Conservation (phyloP, 2,329 filamentous ascomycete species). For the Botryosphaeria dothidea region DNA sequence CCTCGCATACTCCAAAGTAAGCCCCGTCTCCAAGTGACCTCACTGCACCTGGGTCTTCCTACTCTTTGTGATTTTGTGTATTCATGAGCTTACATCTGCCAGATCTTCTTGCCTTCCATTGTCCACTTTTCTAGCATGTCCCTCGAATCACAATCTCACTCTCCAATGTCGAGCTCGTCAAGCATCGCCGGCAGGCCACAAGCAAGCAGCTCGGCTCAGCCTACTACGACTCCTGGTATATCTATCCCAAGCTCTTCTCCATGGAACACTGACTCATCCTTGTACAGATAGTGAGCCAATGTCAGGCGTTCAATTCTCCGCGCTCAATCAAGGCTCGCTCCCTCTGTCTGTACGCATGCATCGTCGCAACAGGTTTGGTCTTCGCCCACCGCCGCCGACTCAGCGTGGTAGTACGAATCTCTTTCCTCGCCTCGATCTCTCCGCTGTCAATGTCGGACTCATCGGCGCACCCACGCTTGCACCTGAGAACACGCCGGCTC, state of each 20-base stretch:
- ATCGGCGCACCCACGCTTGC: background rate
- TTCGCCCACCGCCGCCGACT: background rate
- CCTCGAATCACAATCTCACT: background rate
- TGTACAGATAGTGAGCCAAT: background rate
- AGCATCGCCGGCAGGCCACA: background rate
- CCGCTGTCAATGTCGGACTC: background rate
- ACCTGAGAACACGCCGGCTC: background rate
- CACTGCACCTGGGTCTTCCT: background rate
- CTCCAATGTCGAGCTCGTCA: background rate
- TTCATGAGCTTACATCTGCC: too few relatives aligned
- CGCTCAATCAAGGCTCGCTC: background rate
- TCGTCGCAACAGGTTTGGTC: background rate
- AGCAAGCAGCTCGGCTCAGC: background rate
- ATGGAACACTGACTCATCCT: background rate
- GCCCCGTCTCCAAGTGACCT: background rate
- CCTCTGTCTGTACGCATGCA: background rate
- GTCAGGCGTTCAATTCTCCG: background rate
- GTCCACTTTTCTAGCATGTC: too few relatives aligned
- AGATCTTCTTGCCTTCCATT: background rate
- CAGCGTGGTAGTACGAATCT: background rate
- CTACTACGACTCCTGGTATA: background rate
- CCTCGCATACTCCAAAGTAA: background rate
- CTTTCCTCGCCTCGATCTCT: background rate
- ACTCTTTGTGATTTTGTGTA: background rate
- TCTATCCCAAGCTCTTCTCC: background rate